Evolutionary conservation across 1,139 yeast genomes (phyloP).

Genomic region (Suhomyces maxii): DNA sequence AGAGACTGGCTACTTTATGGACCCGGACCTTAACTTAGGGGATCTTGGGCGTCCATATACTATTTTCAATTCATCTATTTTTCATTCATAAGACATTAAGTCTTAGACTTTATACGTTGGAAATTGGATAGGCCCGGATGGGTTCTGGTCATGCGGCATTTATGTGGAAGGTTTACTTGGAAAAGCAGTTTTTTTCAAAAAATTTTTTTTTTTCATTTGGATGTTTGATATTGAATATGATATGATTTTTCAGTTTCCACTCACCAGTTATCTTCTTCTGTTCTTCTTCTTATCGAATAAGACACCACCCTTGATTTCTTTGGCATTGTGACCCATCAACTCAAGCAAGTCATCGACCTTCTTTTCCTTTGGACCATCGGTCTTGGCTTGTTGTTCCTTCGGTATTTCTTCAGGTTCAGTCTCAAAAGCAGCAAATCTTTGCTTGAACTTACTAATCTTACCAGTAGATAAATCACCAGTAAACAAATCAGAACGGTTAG

Average conservation of each 20-base stretch:
- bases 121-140: too few species aligned
- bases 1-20: too few species aligned
- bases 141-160: too few species aligned
- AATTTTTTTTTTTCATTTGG: not conserved
- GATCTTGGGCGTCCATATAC: not conserved
- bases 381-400: slow-evolving; percentile 13
- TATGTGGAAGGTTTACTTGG: not conserved
- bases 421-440: slow-evolving; percentile 63
- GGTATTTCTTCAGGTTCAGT: slow-evolving; percentile 23
- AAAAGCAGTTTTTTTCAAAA: not conserved
- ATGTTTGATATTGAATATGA: not conserved
- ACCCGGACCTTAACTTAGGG: too few species aligned
- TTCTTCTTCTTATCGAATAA: slow-evolving; percentile 52
- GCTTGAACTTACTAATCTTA: slow-evolving; percentile 79
- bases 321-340: slow-evolving; percentile 61
- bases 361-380: slow-evolving; percentile 16
- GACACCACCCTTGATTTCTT: slow-evolving; percentile 66
- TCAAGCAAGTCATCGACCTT: slow-evolving; percentile 54
- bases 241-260: slow-evolving; percentile 7
- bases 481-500: slow-evolving; percentile 73
- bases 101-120: too few species aligned
- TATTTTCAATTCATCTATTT: not conserved
- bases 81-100: too few species aligned
- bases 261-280: slow-evolving; percentile 20
- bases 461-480: slow-evolving; percentile 83